Conservation (phyloP, 2,329 filamentous ascomycete species). For the Aotearoamyces nothofagi region DNA sequence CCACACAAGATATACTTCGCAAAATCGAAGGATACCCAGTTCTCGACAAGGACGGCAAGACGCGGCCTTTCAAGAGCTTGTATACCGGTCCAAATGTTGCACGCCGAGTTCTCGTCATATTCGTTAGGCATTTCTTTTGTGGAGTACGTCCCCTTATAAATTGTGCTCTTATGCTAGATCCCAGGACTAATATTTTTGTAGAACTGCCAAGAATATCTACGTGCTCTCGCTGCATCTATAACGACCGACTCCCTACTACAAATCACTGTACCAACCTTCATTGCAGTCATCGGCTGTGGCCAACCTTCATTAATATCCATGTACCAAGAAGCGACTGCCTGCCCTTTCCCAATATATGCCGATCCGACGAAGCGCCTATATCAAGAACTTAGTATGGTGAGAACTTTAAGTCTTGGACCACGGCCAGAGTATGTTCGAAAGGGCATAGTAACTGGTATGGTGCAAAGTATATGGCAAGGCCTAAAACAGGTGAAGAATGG, state of each 20-base stretch:
- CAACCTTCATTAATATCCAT: constrained; percentile 35
- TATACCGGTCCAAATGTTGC: constrained; percentile 19
- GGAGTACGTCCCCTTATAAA: constrained; percentile 13
- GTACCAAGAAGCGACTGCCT: constrained; percentile 30
- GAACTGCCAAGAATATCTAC: constrained; percentile 21
- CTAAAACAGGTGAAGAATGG: constrained; percentile 24
- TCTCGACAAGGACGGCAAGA: constrained; percentile 17
- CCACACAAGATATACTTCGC: constrained; percentile 30
- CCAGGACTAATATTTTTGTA: constrained; percentile 5
- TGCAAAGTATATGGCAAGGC: constrained; percentile 25
- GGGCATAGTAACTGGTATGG: constrained; percentile 23
- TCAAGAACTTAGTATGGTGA: constrained; percentile 34
- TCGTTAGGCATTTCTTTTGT: constrained; percentile 23
- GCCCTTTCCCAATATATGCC: constrained; percentile 39
- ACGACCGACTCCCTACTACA: constrained; percentile 15
- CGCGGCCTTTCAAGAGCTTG: constrained; percentile 17
- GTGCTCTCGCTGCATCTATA: constrained; percentile 15
- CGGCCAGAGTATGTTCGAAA: constrained; percentile 33
- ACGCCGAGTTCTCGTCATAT: constrained; percentile 19
- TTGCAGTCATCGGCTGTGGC: constrained; percentile 41
- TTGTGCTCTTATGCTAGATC: neutral
- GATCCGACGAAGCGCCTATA: constrained; percentile 39
- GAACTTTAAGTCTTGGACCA: constrained; percentile 28
- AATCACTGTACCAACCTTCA: constrained; percentile 17
- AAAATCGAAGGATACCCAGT: constrained; percentile 28